Conservation (phyloP, 257 asterid genomes). For the Solanum habrochaites region DNA sequence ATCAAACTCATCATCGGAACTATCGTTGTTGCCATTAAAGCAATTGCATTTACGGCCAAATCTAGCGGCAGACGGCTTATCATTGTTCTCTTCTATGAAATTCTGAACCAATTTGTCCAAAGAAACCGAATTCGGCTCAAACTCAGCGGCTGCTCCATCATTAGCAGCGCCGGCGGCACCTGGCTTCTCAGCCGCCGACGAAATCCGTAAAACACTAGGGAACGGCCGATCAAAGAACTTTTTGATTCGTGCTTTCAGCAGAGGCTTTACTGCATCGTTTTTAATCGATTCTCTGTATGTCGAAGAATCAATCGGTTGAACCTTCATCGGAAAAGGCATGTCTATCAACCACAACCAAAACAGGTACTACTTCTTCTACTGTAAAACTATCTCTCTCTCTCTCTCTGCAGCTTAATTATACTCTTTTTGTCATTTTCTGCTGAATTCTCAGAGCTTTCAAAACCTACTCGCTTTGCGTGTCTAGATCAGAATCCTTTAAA, state of each 20-base stretch:
- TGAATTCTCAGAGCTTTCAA: neutral
- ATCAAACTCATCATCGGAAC: slow-evolving; percentile 81
- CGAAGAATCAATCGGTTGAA: slow-evolving; percentile 70
- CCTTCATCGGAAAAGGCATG: slow-evolving; percentile 45
- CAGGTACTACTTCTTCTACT: neutral
- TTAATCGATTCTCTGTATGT: slow-evolving; percentile 13
- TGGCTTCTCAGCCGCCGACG: slow-evolving; percentile 42
- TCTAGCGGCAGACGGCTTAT: slow-evolving; percentile 33
- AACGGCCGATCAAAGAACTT: slow-evolving; percentile 92
- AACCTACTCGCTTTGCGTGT: neutral
- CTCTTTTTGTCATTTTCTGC: neutral
- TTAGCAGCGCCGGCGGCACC: slow-evolving; percentile 19
- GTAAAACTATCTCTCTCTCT: neutral
- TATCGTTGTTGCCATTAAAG: slow-evolving; percentile 78
- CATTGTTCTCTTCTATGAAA: slow-evolving; percentile 65
- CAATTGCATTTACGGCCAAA: slow-evolving; percentile 76
- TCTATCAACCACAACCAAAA: neutral
- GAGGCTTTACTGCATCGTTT: slow-evolving; percentile 39
- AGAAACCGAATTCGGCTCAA: slow-evolving; percentile 85
- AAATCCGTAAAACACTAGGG: slow-evolving; percentile 43
- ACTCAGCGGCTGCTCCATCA: slow-evolving; percentile 23
- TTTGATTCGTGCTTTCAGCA: slow-evolving; percentile 58
- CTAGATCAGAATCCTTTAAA: neutral
- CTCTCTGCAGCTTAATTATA: neutral
- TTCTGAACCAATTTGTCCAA: slow-evolving; percentile 78